Evolutionary conservation across 176 grass and related monocot species (phyloP), one percentile per base, ranked within the genome.

Genomic region (Phoenix dactylifera): DNA sequence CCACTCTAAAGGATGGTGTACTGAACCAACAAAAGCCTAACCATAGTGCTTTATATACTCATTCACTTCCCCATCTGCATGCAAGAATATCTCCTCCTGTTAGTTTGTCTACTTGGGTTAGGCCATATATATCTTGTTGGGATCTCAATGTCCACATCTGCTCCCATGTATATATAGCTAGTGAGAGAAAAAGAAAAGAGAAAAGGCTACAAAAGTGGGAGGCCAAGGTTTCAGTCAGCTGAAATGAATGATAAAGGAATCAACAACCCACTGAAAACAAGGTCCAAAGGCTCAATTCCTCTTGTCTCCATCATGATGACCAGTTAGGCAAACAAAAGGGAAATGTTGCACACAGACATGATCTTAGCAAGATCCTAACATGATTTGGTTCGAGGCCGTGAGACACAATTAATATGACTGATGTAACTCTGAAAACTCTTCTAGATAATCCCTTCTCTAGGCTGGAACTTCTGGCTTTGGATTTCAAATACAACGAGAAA

Each of bases 81-180:
- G 18, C 22, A 55, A 55, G 54, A 6, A 23, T 15, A 19, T 54
- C 16, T 9, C 5, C 22, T 55, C 9, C 54, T 7, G 54, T 9
- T 10, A 22, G 7, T 22, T 16, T 16, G 10, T 9, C 10, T 55
- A 10, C n/a, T 55, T 55, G 54, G 17, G 54, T 55, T 55, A 55
- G 54, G 54, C 54, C 18, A 55, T 20, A 55, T 55, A 55, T 20
- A 55, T 55, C 54, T 23, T 20, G n/a, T 22, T 23, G 5, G 17
- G 54, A 55, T 55, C 54, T 18, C 54, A 55, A 19, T 55, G 54
- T 55, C 54, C 54, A 55, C 54, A 55, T 23, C 54, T 23, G 54
- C 18, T 1, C 17, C 54, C 19, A 55, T 55, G 5, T 23, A 55
- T 22, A 23, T 9, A 20, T 20, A 20, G 20, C 6, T 55, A 22